Conservation (phyloP, 768 basidiomycete genomes). For the Hydnum rufescens region DNA sequence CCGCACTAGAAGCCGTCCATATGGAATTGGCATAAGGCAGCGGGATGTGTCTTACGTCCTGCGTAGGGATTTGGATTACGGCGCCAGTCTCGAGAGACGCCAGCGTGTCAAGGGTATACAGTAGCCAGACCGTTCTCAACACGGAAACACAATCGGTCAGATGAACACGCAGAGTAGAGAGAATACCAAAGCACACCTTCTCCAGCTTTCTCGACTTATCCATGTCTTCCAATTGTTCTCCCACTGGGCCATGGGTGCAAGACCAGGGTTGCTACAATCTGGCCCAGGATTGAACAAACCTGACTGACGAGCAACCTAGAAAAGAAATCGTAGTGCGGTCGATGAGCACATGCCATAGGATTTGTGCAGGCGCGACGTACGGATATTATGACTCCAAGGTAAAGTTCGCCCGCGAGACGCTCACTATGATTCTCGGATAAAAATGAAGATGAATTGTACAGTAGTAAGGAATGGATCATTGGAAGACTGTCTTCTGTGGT, state of each 20-base stretch:
- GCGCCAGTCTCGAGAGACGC: constrained; percentile 19
- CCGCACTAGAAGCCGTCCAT: constrained; percentile 19
- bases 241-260: constrained; percentile 10
- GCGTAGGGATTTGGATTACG: constrained; percentile 14
- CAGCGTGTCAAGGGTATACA: constrained; percentile 22
- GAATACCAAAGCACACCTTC: constrained; percentile 16
- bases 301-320: constrained; percentile 18
- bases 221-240: constrained; percentile 19
- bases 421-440: constrained; percentile 19
- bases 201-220: constrained; percentile 20
- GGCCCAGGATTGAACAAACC: constrained; percentile 17
- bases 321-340: not conserved
- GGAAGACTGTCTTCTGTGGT: constrained; percentile 11
- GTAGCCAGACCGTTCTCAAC: constrained; percentile 11
- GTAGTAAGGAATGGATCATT: constrained; percentile 17
- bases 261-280: constrained; percentile 16
- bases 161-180: too few species aligned
- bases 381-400: constrained; percentile 17
- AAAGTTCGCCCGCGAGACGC: constrained; percentile 15
- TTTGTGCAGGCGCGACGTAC: not conserved
- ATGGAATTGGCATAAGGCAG: constrained; percentile 20
- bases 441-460: constrained; percentile 11
- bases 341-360: not conserved
- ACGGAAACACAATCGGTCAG: not conserved
- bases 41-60: constrained; percentile 18